Base-by-base conservation (phyloP, 73 alveolate genomes). In the Stentor coeruleus region DNA sequence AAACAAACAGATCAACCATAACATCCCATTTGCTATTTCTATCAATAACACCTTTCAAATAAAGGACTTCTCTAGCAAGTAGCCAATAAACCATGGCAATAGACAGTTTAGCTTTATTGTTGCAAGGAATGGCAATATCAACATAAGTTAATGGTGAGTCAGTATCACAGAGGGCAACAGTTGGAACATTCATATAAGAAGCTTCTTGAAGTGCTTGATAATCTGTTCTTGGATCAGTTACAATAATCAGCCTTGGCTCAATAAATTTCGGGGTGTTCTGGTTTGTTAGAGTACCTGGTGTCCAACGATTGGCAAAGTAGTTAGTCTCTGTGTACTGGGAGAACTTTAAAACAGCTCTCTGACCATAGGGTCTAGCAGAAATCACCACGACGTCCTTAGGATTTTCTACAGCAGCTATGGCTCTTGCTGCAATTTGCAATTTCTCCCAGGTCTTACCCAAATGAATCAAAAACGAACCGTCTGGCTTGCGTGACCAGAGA, bases 331-430 rank as follows among this genome's bases (percentile, higher is more conserved):
- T 90, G 94, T 91, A 93, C 81, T 89, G 92, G 58, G 98, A 97
- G 88, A 92, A 97, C 92, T 97, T 97, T 86, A 94, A 93, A 86
- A 95, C 98, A 28, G 99, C 98, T 97, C 99, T 97, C 87, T 97
- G 96, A 49, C 98, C 99, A 77, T 86, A 84, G 75, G 83, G 89
- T 85, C 98, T 95, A 88, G 88, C 84, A 86, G 95, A 82, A 72
- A n/a, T 42, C 77, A 85, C 97, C 85, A 93, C 82, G 83, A 93
- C 89, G 83, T 93, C 98, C 36, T 86, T 85, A 35, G 95, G 96
- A 86, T 93, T 86, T 36, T 82, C 86, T 85, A 93, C 90, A 76
- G 98, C 96, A 58, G 95, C 98, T 79, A 93, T 93, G 77, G 89
- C 90, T 93, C 98, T 93, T 81, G 98, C 98, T 82, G 98, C 98